Evolutionary conservation across 1,139 yeast species (phyloP), one percentile per base, ranked within the genome.

Genomic region (Yamadazyma kanchanaburiensis): DNA sequence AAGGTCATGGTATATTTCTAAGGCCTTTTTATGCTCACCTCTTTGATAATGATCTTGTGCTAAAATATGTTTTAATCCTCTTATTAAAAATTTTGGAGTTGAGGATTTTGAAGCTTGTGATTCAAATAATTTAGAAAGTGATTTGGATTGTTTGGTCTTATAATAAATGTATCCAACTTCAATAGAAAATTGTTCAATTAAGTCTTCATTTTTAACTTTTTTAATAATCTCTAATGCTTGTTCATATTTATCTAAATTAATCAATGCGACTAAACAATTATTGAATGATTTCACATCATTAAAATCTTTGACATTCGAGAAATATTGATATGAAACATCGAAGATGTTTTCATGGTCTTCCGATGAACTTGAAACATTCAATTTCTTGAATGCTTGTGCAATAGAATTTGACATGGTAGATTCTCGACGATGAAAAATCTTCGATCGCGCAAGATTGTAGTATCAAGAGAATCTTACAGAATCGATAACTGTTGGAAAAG

Each of bases 11-110:
- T 86, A 87, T 4, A 84, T 44, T 5, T 57, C 51, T 38, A 73
- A 63, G 0, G 95, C 79, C 26, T 70, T 66, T 1, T 48, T 51
- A 43, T 74, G 69, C 13, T 72, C 53, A 6, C 95, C 96, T 21
- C 56, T 53, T 48, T 80, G 80, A 61, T 84, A 87, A 49, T 71
- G 73, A 39, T 79, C 77, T 58, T 89, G 98, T 0, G 96, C 96
- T 39, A 80, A 57, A n/a, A 87, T 70, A 52, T 88, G 95, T 32
- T 70, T 59, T 37, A 85, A 58, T 0, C 87, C 89, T 42, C 79
- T 59, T 20, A 43, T 42, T 33, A 53, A 36, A 20, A 46, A 37
- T 13, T 40, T 42, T 10, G 48, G 58, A 9, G 29, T 16, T 7
- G 49, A 43, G 13, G 57, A 35, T 17, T 46, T 48, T 19, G 40